Evolutionary conservation across 768 basidiomycete genomes (phyloP), one percentile per base, ranked within the genome.

Genomic region (Suillus bovinus): DNA sequence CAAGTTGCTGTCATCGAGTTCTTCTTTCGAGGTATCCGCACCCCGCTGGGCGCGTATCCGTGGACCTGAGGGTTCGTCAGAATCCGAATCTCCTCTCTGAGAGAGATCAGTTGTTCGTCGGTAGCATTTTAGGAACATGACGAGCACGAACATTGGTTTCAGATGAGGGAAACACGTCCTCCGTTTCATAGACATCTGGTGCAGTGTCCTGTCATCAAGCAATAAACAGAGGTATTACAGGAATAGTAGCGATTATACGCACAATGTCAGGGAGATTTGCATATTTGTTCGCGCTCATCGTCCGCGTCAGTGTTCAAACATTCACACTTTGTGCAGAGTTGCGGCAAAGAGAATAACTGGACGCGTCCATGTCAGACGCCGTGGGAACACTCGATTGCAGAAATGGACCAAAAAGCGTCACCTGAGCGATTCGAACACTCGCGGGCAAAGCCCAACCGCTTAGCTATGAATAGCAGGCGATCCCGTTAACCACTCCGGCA

Each of bases 401-500:
- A 49, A 47, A 31, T n/a, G 50, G 5, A 52, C 20, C 29, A 1
- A 81, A 81, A 76, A 74, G 53, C 82, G 82, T 82, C 81, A 82
- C 82, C 82, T 84, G 80, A 74, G 82, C 81, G 82, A 83, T 82
- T 83, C 81, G 82, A 83, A 83, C 82, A 81, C 82, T 74, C 81
- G 82, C 82, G 82, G 77, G 80, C 82, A 84, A 81, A 82, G 82
- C 80, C 77, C 82, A 83, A 82, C 81, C 82, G 82, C 82, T 84
- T 33, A 58, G 66, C 74, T 72, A 53, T 69, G 47, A 27, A 50
- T 88, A 87, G 86, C 86, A 87, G 87, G 86, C 85, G 83, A 86
- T 86, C 85, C 85, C 86, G 86, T 90, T 91, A 91, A 92, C 90
- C 90, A 91, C 90, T 92, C 90, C 89, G 90, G 90, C 89, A 92